Percentiles rank a stretch among this genome's conserved stretches.
These are phyloP conservation scores for Prosopis cineraria DNA, from an alignment of 306 rosid genomes.

Conservation along the genomic window DNA sequence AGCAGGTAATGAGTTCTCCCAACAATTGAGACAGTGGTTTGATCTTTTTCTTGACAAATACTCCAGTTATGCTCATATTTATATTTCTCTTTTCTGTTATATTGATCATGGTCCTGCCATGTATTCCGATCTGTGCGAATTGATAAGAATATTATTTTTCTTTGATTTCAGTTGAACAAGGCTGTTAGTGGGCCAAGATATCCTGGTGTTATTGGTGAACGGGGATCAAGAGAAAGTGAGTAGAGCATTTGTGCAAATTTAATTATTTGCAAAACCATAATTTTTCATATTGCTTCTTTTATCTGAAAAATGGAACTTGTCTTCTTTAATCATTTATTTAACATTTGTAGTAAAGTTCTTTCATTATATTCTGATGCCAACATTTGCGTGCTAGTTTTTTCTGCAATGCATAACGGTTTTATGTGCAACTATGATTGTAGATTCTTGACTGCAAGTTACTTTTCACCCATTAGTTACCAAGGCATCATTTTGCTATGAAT, in stretches of 20 bases:
- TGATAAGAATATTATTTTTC: slow-evolving; percentile 17
- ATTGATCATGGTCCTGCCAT: slow-evolving; percentile 24
- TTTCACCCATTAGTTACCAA: background rate
- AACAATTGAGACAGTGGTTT: slow-evolving; percentile 16
- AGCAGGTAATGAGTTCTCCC: slow-evolving; percentile 12
- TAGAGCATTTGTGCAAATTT: slow-evolving; percentile 27
- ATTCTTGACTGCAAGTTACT: background rate
- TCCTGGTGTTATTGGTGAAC: slow-evolving; percentile 91
- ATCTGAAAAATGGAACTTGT: background rate
- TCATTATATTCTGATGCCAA: slow-evolving; percentile 18
- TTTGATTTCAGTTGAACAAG: slow-evolving; percentile 79
- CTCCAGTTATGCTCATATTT: slow-evolving; percentile 8
- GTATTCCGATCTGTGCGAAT: slow-evolving; percentile 30
- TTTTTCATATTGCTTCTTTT: slow-evolving; percentile 8
- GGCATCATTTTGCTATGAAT: background rate
- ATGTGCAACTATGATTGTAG: slow-evolving; percentile 13
- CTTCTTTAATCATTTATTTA: slow-evolving; percentile 14
- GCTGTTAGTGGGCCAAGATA: slow-evolving; percentile 89
- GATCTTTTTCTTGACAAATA: slow-evolving; percentile 20
- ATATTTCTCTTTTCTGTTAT: slow-evolving; percentile 11
- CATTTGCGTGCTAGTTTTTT: background rate
- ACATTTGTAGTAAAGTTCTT: background rate
- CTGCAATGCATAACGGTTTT: background rate
- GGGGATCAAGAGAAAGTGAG: slow-evolving; percentile 98
- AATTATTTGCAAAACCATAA: background rate